Conservation (phyloP, 2,329 filamentous ascomycete species). For the Exophiala sp. region DNA sequence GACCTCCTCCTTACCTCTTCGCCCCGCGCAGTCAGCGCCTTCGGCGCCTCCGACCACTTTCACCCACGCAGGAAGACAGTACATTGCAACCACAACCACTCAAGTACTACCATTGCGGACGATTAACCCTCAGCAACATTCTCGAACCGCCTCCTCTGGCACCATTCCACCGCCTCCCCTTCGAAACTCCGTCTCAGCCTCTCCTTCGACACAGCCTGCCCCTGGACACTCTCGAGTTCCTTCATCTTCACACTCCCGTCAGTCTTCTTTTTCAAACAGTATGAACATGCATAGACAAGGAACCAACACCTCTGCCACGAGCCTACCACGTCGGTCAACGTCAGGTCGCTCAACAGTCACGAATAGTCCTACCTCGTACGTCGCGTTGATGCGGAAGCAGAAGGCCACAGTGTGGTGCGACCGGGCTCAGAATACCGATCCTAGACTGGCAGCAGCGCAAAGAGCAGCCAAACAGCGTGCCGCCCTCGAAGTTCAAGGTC, state of each 20-base stretch:
- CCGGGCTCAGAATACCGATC: conserved; percentile 85
- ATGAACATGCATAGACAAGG: conserved; percentile 28
- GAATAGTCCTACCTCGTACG: conserved; percentile 53
- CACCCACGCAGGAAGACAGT: conserved; percentile 20
- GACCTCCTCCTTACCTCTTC: conserved; percentile 15
- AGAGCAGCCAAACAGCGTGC: conserved; percentile 82
- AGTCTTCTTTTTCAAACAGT: conserved; percentile 21
- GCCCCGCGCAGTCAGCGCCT: conserved; percentile 8
- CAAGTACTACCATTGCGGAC: conserved; percentile 10
- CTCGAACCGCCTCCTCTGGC: conserved; percentile 22
- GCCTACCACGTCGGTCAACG: conserved; percentile 28
- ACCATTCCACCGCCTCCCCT: conserved; percentile 14
- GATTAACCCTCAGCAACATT: conserved; percentile 25
- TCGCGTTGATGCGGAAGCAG: conserved; percentile 91
- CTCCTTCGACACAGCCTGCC: conserved; percentile 4
- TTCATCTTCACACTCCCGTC: conserved; percentile 24
- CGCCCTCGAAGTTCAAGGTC: conserved; percentile 71
- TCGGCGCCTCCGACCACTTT: conserved; percentile 17
- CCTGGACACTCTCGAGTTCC: conserved; percentile 11
- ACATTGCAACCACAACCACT: conserved; percentile 13
- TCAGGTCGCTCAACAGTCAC: conserved; percentile 27
- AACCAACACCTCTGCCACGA: conserved; percentile 23
- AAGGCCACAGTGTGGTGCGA: conserved; percentile 99
- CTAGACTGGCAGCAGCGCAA: conserved; percentile 73
- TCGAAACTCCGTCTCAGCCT: conserved; percentile 8